These are phyloP conservation scores for Tanacetum coccineum DNA, from an alignment of 129 eudicot genomes.

Conservation along the genomic window DNA sequence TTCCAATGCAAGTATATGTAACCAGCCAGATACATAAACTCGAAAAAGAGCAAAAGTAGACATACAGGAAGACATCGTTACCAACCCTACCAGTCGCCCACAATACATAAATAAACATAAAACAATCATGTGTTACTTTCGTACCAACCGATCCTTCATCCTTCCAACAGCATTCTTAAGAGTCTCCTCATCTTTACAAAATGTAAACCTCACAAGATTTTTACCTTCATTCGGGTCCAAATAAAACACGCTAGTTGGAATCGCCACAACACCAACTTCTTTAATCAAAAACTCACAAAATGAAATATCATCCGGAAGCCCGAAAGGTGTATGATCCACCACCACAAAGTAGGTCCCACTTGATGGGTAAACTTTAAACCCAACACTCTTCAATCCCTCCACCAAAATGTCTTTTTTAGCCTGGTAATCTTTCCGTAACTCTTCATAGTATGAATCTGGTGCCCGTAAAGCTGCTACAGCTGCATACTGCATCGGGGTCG, in stretches of 20 bases:
- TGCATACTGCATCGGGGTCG: constrained; percentile 94
- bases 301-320: constrained; percentile 68
- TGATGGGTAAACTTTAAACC: constrained; percentile 82
- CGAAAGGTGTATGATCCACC: constrained; percentile 89
- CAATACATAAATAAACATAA: background rate
- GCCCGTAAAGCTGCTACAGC: constrained; percentile 71
- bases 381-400: constrained; percentile 74
- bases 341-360: constrained; percentile 97
- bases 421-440: constrained; percentile 60
- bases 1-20: background rate
- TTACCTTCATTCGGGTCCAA: constrained; percentile 85
- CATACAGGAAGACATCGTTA: background rate
- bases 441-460: constrained; percentile 73
- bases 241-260: constrained; percentile 96
- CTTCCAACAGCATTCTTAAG: constrained; percentile 81
- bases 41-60: too few species aligned
- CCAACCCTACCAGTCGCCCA: background rate
- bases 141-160: constrained; percentile 67
- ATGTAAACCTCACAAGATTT: constrained; percentile 88
- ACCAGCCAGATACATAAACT: background rate
- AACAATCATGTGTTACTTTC: constrained; percentile 24
- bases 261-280: constrained; percentile 98
- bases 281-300: constrained; percentile 91
- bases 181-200: constrained; percentile 94
- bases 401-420: constrained; percentile 81